These are phyloP conservation scores for Macroventuria anomochaeta DNA, from an alignment of 2,329 filamentous ascomycete genomes.

Conservation along the genomic window DNA sequence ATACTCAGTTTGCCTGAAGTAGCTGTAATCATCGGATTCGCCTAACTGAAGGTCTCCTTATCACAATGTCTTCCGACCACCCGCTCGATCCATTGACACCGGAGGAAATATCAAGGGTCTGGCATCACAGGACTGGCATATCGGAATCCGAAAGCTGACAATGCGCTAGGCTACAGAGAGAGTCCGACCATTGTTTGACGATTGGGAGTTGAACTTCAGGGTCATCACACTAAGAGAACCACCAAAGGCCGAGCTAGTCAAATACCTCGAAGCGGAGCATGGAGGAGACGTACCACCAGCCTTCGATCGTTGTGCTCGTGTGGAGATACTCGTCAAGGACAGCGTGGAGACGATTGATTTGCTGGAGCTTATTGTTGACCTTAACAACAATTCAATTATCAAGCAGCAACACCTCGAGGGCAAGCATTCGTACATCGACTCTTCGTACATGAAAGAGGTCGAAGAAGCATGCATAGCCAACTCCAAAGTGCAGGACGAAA, in stretches of 20 bases:
- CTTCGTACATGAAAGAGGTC: conserved; percentile 57
- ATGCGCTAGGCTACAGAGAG: conserved; percentile 31
- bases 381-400: conserved; percentile 27
- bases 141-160: not conserved
- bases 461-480: conserved; percentile 58
- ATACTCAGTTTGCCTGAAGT: too few relatives aligned
- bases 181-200: conserved; percentile 47
- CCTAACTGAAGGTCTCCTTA: too few relatives aligned
- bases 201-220: conserved; percentile 53
- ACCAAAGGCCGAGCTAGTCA: conserved; percentile 55
- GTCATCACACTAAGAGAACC: conserved; percentile 61
- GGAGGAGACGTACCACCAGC: conserved; percentile 18
- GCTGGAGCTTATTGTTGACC: conserved; percentile 39
- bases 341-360: conserved; percentile 48
- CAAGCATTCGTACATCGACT: conserved; percentile 58
- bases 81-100: conserved; percentile 18
- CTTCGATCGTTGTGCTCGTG: conserved; percentile 50
- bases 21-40: too few relatives aligned
- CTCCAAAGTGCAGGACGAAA: conserved; percentile 52
- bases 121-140: not conserved
- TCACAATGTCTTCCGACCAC: not conserved
- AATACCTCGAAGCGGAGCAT: conserved; percentile 56
- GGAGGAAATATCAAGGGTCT: conserved; percentile 11
- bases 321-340: conserved; percentile 46
- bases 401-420: conserved; percentile 47